phyloP scores from a whole-genome alignment of 495 filamentous ascomycete species.

The Podospora pseudopauciseta region DNA sequence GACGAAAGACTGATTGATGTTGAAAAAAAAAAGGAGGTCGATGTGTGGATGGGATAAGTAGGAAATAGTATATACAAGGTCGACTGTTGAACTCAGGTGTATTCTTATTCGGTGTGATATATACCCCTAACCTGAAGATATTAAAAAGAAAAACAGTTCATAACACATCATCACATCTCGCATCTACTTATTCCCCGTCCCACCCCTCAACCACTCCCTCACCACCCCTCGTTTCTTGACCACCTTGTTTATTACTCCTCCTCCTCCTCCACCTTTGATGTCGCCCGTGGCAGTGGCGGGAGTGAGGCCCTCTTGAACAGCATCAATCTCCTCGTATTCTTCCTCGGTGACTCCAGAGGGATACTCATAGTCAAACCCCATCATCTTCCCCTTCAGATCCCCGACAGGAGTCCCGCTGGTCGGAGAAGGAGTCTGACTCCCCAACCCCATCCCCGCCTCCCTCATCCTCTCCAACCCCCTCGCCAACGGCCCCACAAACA shows the following conservation, averaged over 20 bases:
- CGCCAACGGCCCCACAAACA: not conserved
- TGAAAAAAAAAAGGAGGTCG: not conserved
- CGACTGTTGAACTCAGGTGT: not conserved
- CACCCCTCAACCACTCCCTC: not conserved
- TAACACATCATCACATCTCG: not conserved
- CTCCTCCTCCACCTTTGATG: slow-evolving; percentile 8
- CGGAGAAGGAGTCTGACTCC: not conserved
- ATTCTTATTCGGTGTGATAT: not conserved
- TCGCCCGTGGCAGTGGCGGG: slow-evolving; percentile 24
- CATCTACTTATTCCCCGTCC: not conserved
- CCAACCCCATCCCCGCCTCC: not conserved
- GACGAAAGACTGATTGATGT: not conserved
- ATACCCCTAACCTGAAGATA: not conserved
- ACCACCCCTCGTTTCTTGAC: not conserved
- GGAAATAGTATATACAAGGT: not conserved
- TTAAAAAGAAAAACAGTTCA: not conserved
- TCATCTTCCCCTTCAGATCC: slow-evolving; percentile 2
- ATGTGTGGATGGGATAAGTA: not conserved
- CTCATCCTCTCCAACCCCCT: not conserved
- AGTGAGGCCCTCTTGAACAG: slow-evolving; percentile 27
- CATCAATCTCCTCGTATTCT: slow-evolving; percentile 34
- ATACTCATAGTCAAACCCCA: not conserved
- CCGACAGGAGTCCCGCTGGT: not conserved
- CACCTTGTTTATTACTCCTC: not conserved
- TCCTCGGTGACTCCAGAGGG: slow-evolving; percentile 7